Percentiles rank a stretch among this genome's conserved stretches.
phyloP scores from a whole-genome alignment of 108 stramenopile genomes.

The Poteriospumella lacustris region DNA sequence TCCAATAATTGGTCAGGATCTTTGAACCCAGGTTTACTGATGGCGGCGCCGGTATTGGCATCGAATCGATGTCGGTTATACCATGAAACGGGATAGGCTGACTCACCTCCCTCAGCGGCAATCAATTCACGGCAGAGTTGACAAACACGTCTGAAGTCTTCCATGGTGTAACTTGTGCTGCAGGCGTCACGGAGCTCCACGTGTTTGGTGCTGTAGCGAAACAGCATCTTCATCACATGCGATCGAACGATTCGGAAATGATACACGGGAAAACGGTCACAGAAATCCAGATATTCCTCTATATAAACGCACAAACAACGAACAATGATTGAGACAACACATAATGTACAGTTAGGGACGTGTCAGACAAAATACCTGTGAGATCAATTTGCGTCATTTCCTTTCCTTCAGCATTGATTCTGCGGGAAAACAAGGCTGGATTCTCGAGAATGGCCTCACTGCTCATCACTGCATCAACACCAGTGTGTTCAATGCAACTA shows the following conservation, averaged over 20 bases:
- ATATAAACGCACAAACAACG: not conserved
- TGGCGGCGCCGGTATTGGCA: not conserved
- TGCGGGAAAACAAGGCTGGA: slow-evolving; percentile 69
- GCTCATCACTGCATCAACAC: slow-evolving; percentile 81
- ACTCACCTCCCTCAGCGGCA: not conserved
- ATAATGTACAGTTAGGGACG: not conserved
- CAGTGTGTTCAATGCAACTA: slow-evolving; percentile 61
- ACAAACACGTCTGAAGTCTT: slow-evolving; percentile 29
- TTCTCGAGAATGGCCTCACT: slow-evolving; percentile 85
- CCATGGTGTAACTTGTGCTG: slow-evolving; percentile 32
- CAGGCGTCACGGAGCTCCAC: slow-evolving; percentile 60
- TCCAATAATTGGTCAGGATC: not conserved
- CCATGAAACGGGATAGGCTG: not conserved
- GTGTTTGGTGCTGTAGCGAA: slow-evolving; percentile 71
- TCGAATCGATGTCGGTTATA: not conserved
- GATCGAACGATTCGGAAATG: slow-evolving; percentile 60
- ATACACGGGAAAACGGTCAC: slow-evolving; percentile 65
- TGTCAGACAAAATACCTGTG: not conserved
- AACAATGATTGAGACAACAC: not conserved
- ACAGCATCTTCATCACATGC: slow-evolving; percentile 84
- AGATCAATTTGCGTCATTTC: not conserved
- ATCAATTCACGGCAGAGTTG: not conserved
- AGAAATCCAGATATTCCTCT: slow-evolving; percentile 71
- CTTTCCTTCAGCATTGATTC: not conserved
- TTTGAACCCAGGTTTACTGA: not conserved